These are phyloP conservation scores for Cadophora sp. DNA, from an alignment of 2,329 filamentous ascomycete genomes.

Conservation along the genomic window DNA sequence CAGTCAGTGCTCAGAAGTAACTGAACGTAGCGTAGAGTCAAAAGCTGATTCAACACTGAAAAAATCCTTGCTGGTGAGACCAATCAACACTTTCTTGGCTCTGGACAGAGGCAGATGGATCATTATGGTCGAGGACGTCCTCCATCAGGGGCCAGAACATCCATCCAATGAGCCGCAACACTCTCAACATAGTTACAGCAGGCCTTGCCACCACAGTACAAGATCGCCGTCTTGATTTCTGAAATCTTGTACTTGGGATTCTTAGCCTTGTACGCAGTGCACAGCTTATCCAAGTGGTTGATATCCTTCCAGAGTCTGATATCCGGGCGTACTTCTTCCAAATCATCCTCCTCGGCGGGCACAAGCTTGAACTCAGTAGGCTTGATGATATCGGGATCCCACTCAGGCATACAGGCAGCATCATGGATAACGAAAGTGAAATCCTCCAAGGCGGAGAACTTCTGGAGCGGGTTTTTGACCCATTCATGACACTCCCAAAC, in stretches of 20 bases:
- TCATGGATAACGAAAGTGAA: constrained; percentile 4
- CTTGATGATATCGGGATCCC: background rate
- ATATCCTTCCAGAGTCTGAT: background rate
- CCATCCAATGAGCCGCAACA: background rate
- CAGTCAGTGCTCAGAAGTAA: too few species aligned
- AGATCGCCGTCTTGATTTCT: background rate
- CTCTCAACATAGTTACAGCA: constrained; percentile 12
- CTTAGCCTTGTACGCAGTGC: background rate
- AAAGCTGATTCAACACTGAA: too few species aligned
- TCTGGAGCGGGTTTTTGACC: constrained; percentile 2
- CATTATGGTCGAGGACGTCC: background rate
- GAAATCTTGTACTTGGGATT: constrained; percentile 1
- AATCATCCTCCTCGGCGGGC: background rate
- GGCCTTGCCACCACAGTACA: constrained; percentile 2
- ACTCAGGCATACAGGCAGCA: background rate
- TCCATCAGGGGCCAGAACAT: constrained; percentile 4
- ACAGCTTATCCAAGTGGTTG: background rate
- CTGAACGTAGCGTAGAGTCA: too few species aligned
- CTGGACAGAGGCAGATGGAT: background rate
- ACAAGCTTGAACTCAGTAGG: background rate
- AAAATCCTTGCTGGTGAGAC: too few species aligned
- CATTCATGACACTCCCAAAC: background rate
- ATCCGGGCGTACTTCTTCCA: background rate
- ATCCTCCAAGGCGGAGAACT: background rate
- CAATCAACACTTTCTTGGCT: background rate